Percentiles rank a stretch among this genome's conserved stretches.
Evolutionary conservation across 1,284 basidiomycete species (phyloP).

Genomic region (Ceraceosorus guamensis): DNA sequence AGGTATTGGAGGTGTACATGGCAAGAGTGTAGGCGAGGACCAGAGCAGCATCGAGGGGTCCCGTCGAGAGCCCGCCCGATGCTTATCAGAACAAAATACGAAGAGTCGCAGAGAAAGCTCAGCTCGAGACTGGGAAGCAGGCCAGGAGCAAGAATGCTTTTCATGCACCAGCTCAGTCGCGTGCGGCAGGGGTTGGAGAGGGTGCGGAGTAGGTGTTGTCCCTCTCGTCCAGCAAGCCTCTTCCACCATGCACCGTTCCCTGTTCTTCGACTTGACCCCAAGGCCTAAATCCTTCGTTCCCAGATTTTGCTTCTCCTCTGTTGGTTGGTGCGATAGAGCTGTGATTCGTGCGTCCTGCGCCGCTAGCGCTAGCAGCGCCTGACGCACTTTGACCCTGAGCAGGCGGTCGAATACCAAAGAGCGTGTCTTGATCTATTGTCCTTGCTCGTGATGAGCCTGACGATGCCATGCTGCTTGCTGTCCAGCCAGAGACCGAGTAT

Average conservation of each 20-base stretch:
- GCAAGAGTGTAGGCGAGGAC: too few relatives aligned
- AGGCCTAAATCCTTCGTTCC: conserved; percentile 19
- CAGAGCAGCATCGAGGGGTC: too few relatives aligned
- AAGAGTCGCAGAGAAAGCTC: too few relatives aligned
- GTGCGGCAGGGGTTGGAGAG: conserved; percentile 26
- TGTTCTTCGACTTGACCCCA: conserved; percentile 31
- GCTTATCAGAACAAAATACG: too few relatives aligned
- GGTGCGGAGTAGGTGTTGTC: conserved; percentile 39
- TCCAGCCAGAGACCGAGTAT: neutral
- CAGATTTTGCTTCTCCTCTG: neutral
- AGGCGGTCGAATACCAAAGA: conserved; percentile 31
- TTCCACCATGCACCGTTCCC: conserved; percentile 34
- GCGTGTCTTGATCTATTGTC: conserved; percentile 41
- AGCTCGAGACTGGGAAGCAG: too few relatives aligned
- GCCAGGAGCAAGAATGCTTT: too few relatives aligned
- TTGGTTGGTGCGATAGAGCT: neutral
- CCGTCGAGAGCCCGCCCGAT: too few relatives aligned
- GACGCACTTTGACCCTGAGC: neutral
- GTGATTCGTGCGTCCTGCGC: neutral
- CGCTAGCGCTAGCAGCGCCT: neutral
- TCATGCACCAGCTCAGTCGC: too few relatives aligned
- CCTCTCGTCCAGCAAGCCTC: conserved; percentile 20
- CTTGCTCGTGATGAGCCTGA: conserved; percentile 7
- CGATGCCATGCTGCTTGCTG: neutral
- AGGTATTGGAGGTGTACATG: too few relatives aligned